Evolutionary conservation across 163 green algal species (phyloP), one percentile per base, ranked within the genome.

Genomic region (Volvox carteri): DNA sequence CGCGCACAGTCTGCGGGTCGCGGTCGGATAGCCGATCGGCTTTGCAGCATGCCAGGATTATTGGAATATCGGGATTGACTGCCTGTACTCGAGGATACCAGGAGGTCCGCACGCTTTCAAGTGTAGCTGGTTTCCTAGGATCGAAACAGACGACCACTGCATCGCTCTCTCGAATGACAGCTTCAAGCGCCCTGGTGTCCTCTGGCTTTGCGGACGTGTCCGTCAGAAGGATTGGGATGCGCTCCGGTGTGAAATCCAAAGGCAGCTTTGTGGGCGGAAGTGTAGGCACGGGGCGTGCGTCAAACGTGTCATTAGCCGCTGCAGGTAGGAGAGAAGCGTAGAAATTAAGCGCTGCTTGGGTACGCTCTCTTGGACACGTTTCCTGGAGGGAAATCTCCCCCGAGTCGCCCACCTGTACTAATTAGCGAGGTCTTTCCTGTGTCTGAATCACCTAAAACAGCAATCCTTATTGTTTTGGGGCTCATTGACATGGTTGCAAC

Each of bases 1-100:
- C 73, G 37, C 86, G 86, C 33, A 97, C 87, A 44, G 84, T 85
- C 2, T 93, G 75, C n/a, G 74, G 84, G 30, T 95, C 84, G 42
- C 86, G 54, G 7, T 91, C 93, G 3, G 89, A 81, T 44, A 94
- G 88, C 9, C 94, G 68, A 79, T 99, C 97, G 30, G 91, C 92
- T 88, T 98, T 98, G 93, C 95, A 98, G 65, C 95, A 97, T 2
- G 97, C 95, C 67, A 99, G 90, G 35, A 99, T 93, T 23, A 99
- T 93, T 0, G 97, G 97, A 18, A 94, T 94, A 28, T 90, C 75
- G 19, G 94, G 91, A 23, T 93, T 93, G 46, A 97, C 76, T 35
- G 86, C 85, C 60, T 93, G 90, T 0, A 92, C 85, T 8, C 86
- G 86, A 0, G 87, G 78, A 77, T 94, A 93, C 89, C 89, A 88